Percentiles rank a stretch among this genome's conserved stretches.
phyloP scores from a whole-genome alignment of 495 filamentous ascomycete genomes.

The Aspergillus olivimuriae region DNA sequence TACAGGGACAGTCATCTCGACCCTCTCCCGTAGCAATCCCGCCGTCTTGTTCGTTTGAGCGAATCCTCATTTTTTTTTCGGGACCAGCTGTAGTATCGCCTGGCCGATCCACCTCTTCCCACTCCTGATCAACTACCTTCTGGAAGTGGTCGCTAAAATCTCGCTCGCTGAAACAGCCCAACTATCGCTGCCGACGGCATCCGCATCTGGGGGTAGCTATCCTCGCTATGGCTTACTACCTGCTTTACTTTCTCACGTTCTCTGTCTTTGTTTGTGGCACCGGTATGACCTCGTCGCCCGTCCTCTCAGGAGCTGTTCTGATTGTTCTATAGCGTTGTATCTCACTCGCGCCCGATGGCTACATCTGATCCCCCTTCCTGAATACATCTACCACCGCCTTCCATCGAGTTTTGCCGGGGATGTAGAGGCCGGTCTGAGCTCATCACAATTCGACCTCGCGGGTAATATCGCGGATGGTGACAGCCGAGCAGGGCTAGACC shows the following conservation, averaged over 20 bases:
- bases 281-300: too few relatives aligned
- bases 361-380: slow-evolving; percentile 50
- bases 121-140: too few relatives aligned
- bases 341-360: slow-evolving; percentile 75
- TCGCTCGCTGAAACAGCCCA: not conserved
- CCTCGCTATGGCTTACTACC: slow-evolving; percentile 55
- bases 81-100: too few relatives aligned
- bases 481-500: slow-evolving; percentile 71
- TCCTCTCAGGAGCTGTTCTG: too few relatives aligned
- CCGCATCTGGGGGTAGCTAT: not conserved
- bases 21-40: too few relatives aligned
- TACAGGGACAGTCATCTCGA: too few relatives aligned
- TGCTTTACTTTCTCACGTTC: slow-evolving; percentile 71
- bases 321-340: slow-evolving; percentile 54
- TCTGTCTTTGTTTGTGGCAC: slow-evolving; percentile 54
- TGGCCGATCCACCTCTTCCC: too few relatives aligned
- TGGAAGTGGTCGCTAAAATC: too few relatives aligned
- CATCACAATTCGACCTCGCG: slow-evolving; percentile 69
- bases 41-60: too few relatives aligned
- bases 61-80: too few relatives aligned
- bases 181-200: not conserved
- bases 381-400: slow-evolving; percentile 65
- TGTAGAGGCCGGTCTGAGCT: slow-evolving; percentile 78
- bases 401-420: slow-evolving; percentile 70
- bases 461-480: slow-evolving; percentile 76